These are phyloP conservation scores for Trichoderma gracile DNA, from an alignment of 2,329 filamentous ascomycete species.

Conservation along the genomic window DNA sequence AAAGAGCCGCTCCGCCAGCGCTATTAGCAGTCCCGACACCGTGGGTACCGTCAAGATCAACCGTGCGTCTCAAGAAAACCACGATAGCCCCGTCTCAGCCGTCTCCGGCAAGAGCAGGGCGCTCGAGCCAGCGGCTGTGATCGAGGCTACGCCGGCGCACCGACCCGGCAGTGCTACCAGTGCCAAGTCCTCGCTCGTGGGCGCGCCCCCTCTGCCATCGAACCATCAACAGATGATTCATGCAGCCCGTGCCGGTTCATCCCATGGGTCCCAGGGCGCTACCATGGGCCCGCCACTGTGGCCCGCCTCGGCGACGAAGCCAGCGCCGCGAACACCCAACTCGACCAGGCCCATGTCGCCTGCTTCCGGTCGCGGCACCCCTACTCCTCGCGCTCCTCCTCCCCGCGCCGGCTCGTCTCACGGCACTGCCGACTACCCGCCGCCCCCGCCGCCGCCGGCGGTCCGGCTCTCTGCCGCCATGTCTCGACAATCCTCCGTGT, in stretches of 20 bases:
- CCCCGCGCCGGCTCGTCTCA: constrained; percentile 48
- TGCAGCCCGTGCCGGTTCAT: constrained; percentile 65
- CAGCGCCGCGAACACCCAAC: constrained; percentile 63
- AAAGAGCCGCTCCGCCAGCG: constrained; percentile 42
- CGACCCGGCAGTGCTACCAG: constrained; percentile 76
- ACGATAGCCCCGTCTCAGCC: constrained; percentile 45
- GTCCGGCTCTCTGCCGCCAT: constrained; percentile 32
- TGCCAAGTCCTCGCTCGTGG: constrained; percentile 47
- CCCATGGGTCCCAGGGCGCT: constrained; percentile 41
- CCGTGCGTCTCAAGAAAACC: constrained; percentile 48
- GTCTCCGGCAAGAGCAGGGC: constrained; percentile 42
- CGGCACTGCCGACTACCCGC: constrained; percentile 50
- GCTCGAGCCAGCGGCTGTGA: constrained; percentile 40
- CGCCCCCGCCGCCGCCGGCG: constrained; percentile 40
- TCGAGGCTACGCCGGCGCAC: constrained; percentile 42
- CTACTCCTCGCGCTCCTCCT: constrained; percentile 55
- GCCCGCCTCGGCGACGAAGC: constrained; percentile 70
- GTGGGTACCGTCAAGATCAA: constrained; percentile 47
- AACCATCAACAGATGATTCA: constrained; percentile 87
- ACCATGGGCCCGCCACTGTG: constrained; percentile 82
- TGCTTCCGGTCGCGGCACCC: constrained; percentile 54
- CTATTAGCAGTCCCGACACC: constrained; percentile 41
- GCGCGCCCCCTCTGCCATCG: constrained; percentile 70
- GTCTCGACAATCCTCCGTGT: constrained; percentile 73
- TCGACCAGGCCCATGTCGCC: constrained; percentile 49